phyloP scores from a whole-genome alignment of 2,329 filamentous ascomycete genomes.

The Aspergillus hortae region DNA sequence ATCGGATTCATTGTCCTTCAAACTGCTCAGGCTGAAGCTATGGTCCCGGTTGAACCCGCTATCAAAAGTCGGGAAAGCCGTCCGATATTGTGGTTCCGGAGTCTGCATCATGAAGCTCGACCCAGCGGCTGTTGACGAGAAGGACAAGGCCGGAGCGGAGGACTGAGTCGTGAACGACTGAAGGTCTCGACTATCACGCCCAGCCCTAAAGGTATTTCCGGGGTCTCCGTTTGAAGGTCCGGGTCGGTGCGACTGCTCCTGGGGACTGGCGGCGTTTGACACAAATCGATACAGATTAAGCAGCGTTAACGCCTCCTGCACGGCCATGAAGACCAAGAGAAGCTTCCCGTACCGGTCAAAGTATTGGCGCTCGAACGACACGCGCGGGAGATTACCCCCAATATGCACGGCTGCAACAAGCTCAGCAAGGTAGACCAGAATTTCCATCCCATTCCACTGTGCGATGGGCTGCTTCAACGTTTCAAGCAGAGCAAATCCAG shows the following conservation, averaged over 20 bases:
- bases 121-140: slow-evolving; percentile 22
- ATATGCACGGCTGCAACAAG: slow-evolving; percentile 37
- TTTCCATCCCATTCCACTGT: slow-evolving; percentile 38
- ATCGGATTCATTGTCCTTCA: slow-evolving; percentile 30
- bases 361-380: slow-evolving; percentile 27
- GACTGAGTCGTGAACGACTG: slow-evolving; percentile 21
- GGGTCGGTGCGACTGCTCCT: slow-evolving; percentile 6
- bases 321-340: slow-evolving; percentile 37
- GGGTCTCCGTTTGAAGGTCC: slow-evolving; percentile 1
- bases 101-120: slow-evolving; percentile 27
- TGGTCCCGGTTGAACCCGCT: slow-evolving; percentile 20
- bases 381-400: slow-evolving; percentile 32
- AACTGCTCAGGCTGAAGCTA: slow-evolving; percentile 30
- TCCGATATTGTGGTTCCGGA: slow-evolving; percentile 21
- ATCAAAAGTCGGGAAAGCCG: slow-evolving; percentile 19
- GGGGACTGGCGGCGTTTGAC: slow-evolving; percentile 1
- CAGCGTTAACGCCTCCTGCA: slow-evolving; percentile 35
- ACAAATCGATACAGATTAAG: slow-evolving; percentile 20
- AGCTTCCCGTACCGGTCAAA: slow-evolving; percentile 39
- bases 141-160: slow-evolving; percentile 27
- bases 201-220: slow-evolving; percentile 9
- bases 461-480: slow-evolving; percentile 33
- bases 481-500: slow-evolving; percentile 39
- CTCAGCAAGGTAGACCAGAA: slow-evolving; percentile 36
- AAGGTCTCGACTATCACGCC: slow-evolving; percentile 10